Base-by-base conservation (phyloP, 352 stramenopile species). In the Phytopythium boreale region DNA sequence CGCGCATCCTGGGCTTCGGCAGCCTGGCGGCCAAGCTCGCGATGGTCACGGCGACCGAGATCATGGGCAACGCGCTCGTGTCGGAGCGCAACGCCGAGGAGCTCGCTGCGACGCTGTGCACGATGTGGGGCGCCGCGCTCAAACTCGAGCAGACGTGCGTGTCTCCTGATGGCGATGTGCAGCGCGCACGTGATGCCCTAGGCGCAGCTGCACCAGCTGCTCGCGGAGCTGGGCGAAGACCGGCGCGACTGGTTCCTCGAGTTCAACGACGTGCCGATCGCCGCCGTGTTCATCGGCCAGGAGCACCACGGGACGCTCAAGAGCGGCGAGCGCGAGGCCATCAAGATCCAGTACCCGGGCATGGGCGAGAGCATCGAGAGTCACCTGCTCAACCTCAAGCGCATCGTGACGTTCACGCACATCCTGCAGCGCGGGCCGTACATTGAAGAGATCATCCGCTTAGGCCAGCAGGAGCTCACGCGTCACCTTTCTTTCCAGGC, bases 281-380 rank as follows among this genome's bases (percentile, higher is more conserved):
- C 97, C 7, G 97, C 97, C 7, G 97, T 97, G 22, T 98, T 91
- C 14, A 99, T 99, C 68, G 97, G 97, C 26, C 97, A 99, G 76
- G 96, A 99, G 34, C 97, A 99, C 79, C 80, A 86, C 46, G 97
- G 87, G 20, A 97, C 84, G 27, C 75, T 99, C 41, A 29, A 74
- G n/a, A 90, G 85, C 36, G 84, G 90, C 29, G 83, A 92, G 26
- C 82, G 86, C 29, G 96, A 99, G 27, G 97, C 97, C 15, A 90
- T 99, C 67, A 99, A 99, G 80, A 97, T 99, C 29, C 97, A 99
- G 79, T 99, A 99, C 70, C 97, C 97, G 20, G 97, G 97, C 36
- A 97, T 99, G 8, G 97, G 94, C 2, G 86, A 99, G 52, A 98
- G 92, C 51, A 99, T 99, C 62, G 95, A 98, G 74, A 99, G 92